Evolutionary conservation across 2,329 filamentous ascomycete genomes (phyloP), one percentile per base, ranked within the genome.

Genomic region (Trichoderma pleuroti): DNA sequence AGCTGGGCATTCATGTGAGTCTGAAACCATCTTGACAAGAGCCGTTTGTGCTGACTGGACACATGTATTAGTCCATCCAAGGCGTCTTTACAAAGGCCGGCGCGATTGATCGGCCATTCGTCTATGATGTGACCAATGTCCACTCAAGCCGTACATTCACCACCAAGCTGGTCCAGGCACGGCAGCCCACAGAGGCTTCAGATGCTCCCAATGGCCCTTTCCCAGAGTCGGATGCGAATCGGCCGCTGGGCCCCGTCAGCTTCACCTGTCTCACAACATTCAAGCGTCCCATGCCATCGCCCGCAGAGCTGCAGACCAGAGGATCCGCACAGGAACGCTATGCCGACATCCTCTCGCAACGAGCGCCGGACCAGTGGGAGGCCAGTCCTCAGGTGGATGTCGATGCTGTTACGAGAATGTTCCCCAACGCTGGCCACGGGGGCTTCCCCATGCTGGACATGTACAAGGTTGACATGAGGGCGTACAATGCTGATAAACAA

Each of bases 211-310:
- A 65, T 0, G 82, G 83, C 12, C 77, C 78, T 9, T 86, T 82
- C 61, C 79, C 82, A 0, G 7, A 73, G 1, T 77, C 78, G 4
- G 85, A 87, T 64, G 80, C 81, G 4, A 57, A 78, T 39, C 74
- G 78, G 2, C 80, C 81, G 7, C 77, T 84, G 0, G 81, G 81
- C 1, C 79, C 81, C 4, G 80, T 85, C 5, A 84, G 83, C 75
- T 87, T 88, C 75, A 84, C 82, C 12, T 85, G 84, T 52, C 76
- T 88, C 9, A 81, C 84, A 46, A 87, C 86, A 2, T 86, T 89
- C 76, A 86, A 87, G 70, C 78, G 81, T 7, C 76, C 81, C 4
- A 77, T 78, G 4, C 56, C 56, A n/a, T 79, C 78, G 0, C 79
- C 81, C 3, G 76, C 81, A 36, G 77, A 81, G 8, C 74, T 77